A percentile compares a stretch with the other conserved stretches of the same genome.
Conservation (phyloP, 164 flowering plant species). For the Umbilicus rupestris region DNA sequence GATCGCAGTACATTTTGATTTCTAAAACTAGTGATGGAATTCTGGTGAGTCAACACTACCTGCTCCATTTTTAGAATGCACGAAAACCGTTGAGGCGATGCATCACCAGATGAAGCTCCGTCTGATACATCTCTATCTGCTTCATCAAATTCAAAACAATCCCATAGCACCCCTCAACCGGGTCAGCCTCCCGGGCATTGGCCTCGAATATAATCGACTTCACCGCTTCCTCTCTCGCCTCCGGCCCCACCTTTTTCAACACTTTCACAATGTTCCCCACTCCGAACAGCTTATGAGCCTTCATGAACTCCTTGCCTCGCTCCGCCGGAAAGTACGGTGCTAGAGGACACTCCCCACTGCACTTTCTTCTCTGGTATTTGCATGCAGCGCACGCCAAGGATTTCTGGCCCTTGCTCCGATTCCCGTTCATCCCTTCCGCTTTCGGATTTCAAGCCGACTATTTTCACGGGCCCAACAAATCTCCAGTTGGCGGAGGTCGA, state of each 20-base stretch:
- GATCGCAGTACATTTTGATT: no score
- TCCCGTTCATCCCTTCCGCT: no score
- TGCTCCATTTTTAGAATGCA: no score
- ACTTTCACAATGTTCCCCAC: slow-evolving; percentile 42
- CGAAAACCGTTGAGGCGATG: slow-evolving; percentile 11
- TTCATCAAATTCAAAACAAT: slow-evolving; percentile 18
- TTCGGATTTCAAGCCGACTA: no score
- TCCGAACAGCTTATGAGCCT: slow-evolving; percentile 49
- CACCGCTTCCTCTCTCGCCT: slow-evolving; percentile 25
- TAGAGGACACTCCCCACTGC: slow-evolving; percentile 39
- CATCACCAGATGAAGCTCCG: slow-evolving; percentile 20
- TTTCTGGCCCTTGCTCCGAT: no score
- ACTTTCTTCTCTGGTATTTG: slow-evolving; percentile 49
- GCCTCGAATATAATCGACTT: slow-evolving; percentile 31
- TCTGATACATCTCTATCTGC: slow-evolving; percentile 7
- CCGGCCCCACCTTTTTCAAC: slow-evolving; percentile 15
- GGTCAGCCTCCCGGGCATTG: slow-evolving; percentile 26
- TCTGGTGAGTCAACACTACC: no score
- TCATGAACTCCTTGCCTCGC: slow-evolving; percentile 30
- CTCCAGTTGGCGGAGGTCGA: no score
- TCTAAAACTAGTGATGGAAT: no score
- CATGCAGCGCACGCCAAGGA: slow-evolving; percentile 64
- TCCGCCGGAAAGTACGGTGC: slow-evolving; percentile 59
- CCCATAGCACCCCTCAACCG: slow-evolving; percentile 34
- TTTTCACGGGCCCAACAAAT: no score